These are phyloP conservation scores for Chlorella vulgaris DNA, from an alignment of 139 green algal species.

Conservation along the genomic window DNA sequence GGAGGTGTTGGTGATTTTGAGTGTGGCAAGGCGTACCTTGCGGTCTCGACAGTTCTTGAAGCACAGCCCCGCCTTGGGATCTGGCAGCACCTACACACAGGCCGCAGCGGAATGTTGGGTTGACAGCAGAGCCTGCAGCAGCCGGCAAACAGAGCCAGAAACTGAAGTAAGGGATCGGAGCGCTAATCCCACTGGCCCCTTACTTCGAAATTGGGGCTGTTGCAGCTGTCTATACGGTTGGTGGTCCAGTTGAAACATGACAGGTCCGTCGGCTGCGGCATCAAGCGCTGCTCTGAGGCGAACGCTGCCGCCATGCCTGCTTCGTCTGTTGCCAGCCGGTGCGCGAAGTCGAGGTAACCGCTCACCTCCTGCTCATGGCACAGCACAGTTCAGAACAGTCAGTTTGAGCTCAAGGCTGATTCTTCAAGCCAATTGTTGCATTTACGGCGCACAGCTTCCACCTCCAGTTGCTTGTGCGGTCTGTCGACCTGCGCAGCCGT, in stretches of 20 bases:
- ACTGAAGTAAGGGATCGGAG: too few relatives aligned
- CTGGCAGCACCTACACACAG: conserved; percentile 76
- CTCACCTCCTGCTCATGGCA: conserved; percentile 68
- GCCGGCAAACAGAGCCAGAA: too few relatives aligned
- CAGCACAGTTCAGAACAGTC: too few relatives aligned
- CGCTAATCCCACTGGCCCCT: neutral
- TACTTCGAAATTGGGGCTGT: conserved; percentile 87
- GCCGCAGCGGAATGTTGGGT: neutral
- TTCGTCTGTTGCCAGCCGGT: conserved; percentile 55
- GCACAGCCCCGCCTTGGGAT: conserved; percentile 77
- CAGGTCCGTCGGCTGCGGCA: conserved; percentile 85
- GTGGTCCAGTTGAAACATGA: conserved; percentile 95
- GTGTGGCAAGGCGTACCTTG: conserved; percentile 70
- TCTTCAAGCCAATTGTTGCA: too few relatives aligned
- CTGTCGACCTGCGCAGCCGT: neutral
- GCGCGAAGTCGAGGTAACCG: conserved; percentile 90
- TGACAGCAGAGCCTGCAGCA: neutral
- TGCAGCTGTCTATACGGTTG: conserved; percentile 77
- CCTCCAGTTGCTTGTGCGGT: neutral
- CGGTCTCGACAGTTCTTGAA: conserved; percentile 94
- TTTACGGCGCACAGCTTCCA: too few relatives aligned
- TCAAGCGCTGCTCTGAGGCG: conserved; percentile 70
- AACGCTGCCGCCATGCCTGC: conserved; percentile 85
- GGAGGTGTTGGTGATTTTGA: neutral
- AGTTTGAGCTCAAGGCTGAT: conserved; percentile 1